Base-by-base conservation (phyloP, 2,329 filamentous ascomycete genomes). In the Spiromastix sp. region DNA sequence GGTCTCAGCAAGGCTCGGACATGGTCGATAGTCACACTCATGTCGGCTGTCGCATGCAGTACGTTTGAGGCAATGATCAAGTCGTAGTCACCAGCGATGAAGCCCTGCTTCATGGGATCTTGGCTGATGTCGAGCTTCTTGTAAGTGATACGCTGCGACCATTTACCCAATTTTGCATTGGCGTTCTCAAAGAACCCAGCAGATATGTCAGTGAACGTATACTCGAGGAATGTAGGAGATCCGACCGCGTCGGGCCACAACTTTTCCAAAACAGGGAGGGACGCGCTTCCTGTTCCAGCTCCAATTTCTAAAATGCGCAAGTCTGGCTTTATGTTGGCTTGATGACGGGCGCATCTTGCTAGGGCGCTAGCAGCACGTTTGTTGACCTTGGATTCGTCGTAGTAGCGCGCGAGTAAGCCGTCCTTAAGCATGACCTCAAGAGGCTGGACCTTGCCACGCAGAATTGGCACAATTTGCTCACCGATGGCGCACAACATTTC, bases 181-280 rank as follows among this genome's bases (percentile, higher is more conserved):
- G 59, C 60, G 3, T 49, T 46, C 12, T 55, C 52, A 32, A 70
- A 66, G 48, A 66, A 67, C 4, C 53, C 59, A 2, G 49, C 30
- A 0, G 60, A 64, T 8, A 67, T 56, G 38, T 70, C 66, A 0
- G 67, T 69, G 46, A 52, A 70, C 0, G 58, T 63, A 44, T 69
- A 70, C 1, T 46, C 49, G 4, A 41, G 42, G 20, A 55, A 61
- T 2, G 37, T 31, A n/a, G 30, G 22, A 7, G 18, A n/a, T 4
- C n/a, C 25, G 9, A 8, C 22, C 4, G n/a, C 18, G 5, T n/a
- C n/a, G 11, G 16, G 15, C 16, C 6, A 10, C 5, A 29, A 5
- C 12, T 10, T 15, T n/a, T 20, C 19, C 11, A 24, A 26, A 12
- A 19, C 18, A 6, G 22, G 26, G 8, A 20, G n/a, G 2, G 33